A percentile compares a stretch with the other conserved stretches of the same genome.
Evolutionary conservation across 2,329 filamentous ascomycete genomes (phyloP).

Genomic region (Hypocreales sp.): DNA sequence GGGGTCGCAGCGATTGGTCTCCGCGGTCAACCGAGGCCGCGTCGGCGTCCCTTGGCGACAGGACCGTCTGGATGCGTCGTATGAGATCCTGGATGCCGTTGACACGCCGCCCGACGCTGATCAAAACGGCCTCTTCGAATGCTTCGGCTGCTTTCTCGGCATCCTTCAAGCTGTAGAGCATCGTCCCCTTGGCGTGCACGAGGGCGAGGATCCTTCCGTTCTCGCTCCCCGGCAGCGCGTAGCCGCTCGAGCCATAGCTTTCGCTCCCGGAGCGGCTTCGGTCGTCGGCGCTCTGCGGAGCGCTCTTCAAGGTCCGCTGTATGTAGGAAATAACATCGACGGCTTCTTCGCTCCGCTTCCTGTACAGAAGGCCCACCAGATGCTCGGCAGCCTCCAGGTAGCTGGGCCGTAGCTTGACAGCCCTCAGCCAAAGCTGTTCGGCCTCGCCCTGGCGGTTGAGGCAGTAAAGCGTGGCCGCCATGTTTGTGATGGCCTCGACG

Average conservation of each 20-base stretch:
- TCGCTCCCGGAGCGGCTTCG: constrained; percentile 7
- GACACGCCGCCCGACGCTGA: constrained; percentile 60
- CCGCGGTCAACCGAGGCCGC: constrained; percentile 4
- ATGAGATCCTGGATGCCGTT: constrained; percentile 67
- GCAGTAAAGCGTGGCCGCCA: constrained; percentile 77
- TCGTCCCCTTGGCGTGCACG: constrained; percentile 95
- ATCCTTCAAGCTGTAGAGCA: constrained; percentile 82
- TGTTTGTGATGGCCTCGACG: constrained; percentile 85
- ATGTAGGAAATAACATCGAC: constrained; percentile 77
- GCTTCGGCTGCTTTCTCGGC: constrained; percentile 67
- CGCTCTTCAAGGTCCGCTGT: constrained; percentile 45
- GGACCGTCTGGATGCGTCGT: constrained; percentile 54
- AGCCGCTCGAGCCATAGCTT: constrained; percentile 38
- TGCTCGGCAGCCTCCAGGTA: constrained; percentile 95
- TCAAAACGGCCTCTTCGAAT: constrained; percentile 88
- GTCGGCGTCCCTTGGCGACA: constrained; percentile 25
- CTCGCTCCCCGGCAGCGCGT: constrained; percentile 68
- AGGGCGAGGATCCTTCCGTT: constrained; percentile 89
- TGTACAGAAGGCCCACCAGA: constrained; percentile 76
- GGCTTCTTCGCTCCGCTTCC: constrained; percentile 68
- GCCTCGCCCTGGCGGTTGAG: constrained; percentile 72
- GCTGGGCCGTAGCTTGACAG: constrained; percentile 68
- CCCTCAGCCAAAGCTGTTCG: constrained; percentile 68
- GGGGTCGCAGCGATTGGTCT: constrained; percentile 25
- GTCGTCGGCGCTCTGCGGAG: background rate